A percentile compares a stretch with the other conserved stretches of the same genome.
Evolutionary conservation across 2,329 filamentous ascomycete genomes (phyloP).

Genomic region (Emericellopsis cladophorae): DNA sequence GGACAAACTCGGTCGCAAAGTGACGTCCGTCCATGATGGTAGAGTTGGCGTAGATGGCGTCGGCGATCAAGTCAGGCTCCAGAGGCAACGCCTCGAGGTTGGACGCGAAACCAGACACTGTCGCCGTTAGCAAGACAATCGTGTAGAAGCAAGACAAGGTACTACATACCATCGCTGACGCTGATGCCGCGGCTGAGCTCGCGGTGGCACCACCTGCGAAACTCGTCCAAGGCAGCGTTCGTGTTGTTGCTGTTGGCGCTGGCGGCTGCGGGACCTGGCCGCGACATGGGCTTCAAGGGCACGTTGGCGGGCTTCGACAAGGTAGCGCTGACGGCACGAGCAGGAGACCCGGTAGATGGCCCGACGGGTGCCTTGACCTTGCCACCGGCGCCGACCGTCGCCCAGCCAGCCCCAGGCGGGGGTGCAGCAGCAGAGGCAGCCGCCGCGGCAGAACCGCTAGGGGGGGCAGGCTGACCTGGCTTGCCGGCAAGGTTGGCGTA

Average conservation of each 20-base stretch:
- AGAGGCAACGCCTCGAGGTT: conserved; percentile 63
- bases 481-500: conserved; percentile 93
- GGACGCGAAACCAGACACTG: conserved; percentile 71
- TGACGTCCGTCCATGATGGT: conserved; percentile 85
- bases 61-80: conserved; percentile 72
- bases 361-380: conserved; percentile 68
- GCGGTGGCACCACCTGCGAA: conserved; percentile 81
- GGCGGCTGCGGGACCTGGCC: conserved; percentile 27
- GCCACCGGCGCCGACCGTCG: conserved; percentile 85
- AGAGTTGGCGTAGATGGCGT: conserved; percentile 77
- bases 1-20: conserved; percentile 89
- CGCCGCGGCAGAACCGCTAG: conserved; percentile 18
- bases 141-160: background rate
- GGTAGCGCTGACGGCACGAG: conserved; percentile 29
- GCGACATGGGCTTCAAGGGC: conserved; percentile 35
- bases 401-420: conserved; percentile 55
- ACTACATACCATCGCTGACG: conserved; percentile 38
- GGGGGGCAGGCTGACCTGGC: conserved; percentile 25
- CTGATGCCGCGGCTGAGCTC: conserved; percentile 64
- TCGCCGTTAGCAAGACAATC: background rate
- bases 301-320: conserved; percentile 29
- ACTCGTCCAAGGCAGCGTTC: conserved; percentile 66
- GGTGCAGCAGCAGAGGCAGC: conserved; percentile 29
- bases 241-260: conserved; percentile 22
- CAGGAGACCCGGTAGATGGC: conserved; percentile 30